phyloP scores from a whole-genome alignment of 2,329 filamentous ascomycete genomes.

The Penicillium sp. region DNA sequence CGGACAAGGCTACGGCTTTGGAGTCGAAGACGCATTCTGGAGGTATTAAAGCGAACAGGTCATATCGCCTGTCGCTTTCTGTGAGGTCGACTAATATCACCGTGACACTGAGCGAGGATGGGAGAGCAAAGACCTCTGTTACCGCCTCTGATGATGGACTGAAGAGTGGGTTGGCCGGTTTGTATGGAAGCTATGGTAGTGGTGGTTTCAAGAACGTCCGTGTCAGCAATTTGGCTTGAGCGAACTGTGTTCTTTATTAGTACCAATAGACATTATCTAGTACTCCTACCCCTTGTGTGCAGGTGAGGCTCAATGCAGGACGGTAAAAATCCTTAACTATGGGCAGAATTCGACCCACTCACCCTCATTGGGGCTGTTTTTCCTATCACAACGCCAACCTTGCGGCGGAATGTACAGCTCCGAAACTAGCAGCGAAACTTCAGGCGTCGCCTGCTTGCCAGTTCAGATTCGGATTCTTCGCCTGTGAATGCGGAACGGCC shows the following conservation, averaged over 20 bases:
- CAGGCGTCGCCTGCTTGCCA: no score
- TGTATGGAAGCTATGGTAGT: conserved; percentile 12
- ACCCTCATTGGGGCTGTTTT: no score
- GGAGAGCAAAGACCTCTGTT: not conserved
- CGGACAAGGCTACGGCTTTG: not conserved
- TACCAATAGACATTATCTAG: not conserved
- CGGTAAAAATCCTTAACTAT: no score
- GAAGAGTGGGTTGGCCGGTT: conserved; percentile 3
- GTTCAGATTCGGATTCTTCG: no score
- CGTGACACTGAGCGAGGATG: not conserved
- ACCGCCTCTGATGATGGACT: not conserved
- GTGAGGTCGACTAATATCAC: not conserved
- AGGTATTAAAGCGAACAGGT: not conserved
- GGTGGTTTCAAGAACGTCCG: conserved; percentile 7
- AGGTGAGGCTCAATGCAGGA: no score
- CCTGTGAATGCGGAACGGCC: no score
- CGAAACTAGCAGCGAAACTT: no score
- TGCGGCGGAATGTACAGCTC: no score
- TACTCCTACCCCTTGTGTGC: no score
- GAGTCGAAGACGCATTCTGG: not conserved
- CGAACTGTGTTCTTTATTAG: not conserved
- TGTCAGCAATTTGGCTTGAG: not conserved
- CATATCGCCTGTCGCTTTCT: conserved; percentile 3
- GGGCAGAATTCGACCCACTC: no score
- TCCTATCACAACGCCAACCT: no score